Conservation (phyloP, 768 basidiomycete genomes). For the Melanogaster broomeanus region DNA sequence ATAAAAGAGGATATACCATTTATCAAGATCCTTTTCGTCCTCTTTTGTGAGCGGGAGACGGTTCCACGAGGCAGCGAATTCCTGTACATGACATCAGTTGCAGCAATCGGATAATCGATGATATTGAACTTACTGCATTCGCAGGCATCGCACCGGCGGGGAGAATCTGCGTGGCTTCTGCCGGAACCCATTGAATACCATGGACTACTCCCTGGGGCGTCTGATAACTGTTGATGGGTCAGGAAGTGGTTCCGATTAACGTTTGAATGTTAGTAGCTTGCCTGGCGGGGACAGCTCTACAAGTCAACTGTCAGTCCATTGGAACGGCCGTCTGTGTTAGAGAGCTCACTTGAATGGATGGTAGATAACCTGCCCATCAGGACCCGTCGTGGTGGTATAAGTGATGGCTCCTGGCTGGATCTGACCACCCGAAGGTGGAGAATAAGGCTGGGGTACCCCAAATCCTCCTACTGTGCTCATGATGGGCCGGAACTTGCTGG, state of each 20-base stretch:
- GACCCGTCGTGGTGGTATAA: constrained; percentile 64
- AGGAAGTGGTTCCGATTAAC: constrained; percentile 5
- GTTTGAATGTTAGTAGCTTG: constrained; percentile 31
- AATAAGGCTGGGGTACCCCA: constrained; percentile 31
- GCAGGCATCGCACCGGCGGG: constrained; percentile 65
- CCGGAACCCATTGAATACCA: constrained; percentile 67
- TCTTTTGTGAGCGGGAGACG: constrained; percentile 41
- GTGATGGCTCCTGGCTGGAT: constrained; percentile 71
- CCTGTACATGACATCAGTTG: constrained; percentile 36
- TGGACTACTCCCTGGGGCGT: constrained; percentile 66
- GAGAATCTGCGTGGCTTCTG: constrained; percentile 63
- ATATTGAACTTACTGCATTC: constrained; percentile 43
- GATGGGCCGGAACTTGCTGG: constrained; percentile 8
- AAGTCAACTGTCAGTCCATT: constrained; percentile 15
- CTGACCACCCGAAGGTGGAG: constrained; percentile 37
- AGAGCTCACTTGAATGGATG: constrained; percentile 70
- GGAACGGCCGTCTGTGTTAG: constrained; percentile 1
- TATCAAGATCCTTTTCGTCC: constrained; percentile 43
- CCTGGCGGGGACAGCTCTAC: constrained; percentile 76
- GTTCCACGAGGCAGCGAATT: constrained; percentile 60
- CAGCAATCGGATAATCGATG: constrained; percentile 5
- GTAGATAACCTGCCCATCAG: constrained; percentile 65
- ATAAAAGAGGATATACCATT: constrained; percentile 40
- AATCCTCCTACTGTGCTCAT: constrained; percentile 26
- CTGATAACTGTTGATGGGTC: constrained; percentile 57